Percentiles rank a stretch among this genome's conserved stretches.
These are phyloP conservation scores for Noccaea caerulescens DNA, from an alignment of 345 rosid species.

Conservation along the genomic window DNA sequence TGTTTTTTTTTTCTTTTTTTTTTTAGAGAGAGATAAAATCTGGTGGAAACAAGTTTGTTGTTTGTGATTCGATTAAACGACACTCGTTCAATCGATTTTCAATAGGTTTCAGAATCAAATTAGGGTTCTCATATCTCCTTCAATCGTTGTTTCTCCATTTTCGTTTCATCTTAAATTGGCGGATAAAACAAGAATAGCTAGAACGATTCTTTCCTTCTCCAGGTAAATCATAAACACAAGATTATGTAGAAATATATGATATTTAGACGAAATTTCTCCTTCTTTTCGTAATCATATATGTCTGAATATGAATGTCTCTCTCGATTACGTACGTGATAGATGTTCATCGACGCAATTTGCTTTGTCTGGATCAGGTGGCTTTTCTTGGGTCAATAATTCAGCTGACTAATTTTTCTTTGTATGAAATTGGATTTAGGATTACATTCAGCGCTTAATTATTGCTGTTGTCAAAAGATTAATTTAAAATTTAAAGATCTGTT, in stretches of 20 bases:
- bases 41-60: not conserved
- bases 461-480: not conserved
- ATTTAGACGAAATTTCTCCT: not conserved
- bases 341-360: not conserved
- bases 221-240: constrained; percentile 15
- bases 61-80: constrained; percentile 8
- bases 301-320: not conserved
- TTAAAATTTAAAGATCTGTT: not conserved
- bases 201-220: not conserved
- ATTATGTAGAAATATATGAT: not conserved
- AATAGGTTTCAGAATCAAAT: not conserved
- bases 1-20: not conserved
- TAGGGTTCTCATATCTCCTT: constrained; percentile 5
- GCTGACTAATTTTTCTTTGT: not conserved
- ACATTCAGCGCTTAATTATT: not conserved
- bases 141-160: not conserved
- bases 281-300: not conserved
- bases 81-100: not conserved
- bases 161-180: too few species aligned
- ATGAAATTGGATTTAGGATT: not conserved
- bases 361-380: not conserved
- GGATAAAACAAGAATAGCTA: not conserved
- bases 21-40: not conserved
- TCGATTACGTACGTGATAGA: not conserved
- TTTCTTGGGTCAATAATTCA: not conserved